Percentiles rank a stretch among this genome's conserved stretches.
phyloP scores from a whole-genome alignment of 306 rosid species.

The Sophora flavescens region DNA sequence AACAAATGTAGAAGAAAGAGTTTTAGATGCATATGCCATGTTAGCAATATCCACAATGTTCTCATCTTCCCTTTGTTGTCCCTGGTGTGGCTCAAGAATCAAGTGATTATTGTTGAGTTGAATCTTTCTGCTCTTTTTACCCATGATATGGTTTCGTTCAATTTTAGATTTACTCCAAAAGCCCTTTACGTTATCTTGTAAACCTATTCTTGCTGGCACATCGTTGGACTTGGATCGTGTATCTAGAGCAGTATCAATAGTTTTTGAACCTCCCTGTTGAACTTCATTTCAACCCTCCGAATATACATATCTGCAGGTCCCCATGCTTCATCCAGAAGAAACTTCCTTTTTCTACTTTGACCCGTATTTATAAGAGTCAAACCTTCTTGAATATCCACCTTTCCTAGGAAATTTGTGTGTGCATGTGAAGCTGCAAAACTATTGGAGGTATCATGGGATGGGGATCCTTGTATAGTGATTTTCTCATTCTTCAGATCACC shows the following conservation, averaged over 20 bases:
- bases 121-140: conserved; percentile 65
- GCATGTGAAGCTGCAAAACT: conserved; percentile 54
- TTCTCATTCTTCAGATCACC: conserved; percentile 58
- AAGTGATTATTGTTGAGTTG: conserved; percentile 54
- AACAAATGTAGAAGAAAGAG: conserved; percentile 45
- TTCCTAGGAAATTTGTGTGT: conserved; percentile 53
- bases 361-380: conserved; percentile 45
- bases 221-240: conserved; percentile 57
- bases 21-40: conserved; percentile 45
- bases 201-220: conserved; percentile 45
- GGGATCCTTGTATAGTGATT: conserved; percentile 51
- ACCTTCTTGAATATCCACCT: conserved; percentile 62
- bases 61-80: conserved; percentile 49
- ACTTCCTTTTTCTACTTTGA: conserved; percentile 74
- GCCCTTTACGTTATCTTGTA: conserved; percentile 55
- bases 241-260: conserved; percentile 38
- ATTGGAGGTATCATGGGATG: conserved; percentile 54
- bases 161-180: conserved; percentile 50
- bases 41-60: conserved; percentile 47
- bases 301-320: conserved; percentile 48
- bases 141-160: conserved; percentile 55
- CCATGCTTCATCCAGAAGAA: conserved; percentile 59
- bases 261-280: conserved; percentile 55
- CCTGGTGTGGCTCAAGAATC: conserved; percentile 53
- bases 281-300: conserved; percentile 50